Base-by-base conservation (phyloP, 1,284 basidiomycete genomes). In the Cryptococcus jaspeensis region DNA sequence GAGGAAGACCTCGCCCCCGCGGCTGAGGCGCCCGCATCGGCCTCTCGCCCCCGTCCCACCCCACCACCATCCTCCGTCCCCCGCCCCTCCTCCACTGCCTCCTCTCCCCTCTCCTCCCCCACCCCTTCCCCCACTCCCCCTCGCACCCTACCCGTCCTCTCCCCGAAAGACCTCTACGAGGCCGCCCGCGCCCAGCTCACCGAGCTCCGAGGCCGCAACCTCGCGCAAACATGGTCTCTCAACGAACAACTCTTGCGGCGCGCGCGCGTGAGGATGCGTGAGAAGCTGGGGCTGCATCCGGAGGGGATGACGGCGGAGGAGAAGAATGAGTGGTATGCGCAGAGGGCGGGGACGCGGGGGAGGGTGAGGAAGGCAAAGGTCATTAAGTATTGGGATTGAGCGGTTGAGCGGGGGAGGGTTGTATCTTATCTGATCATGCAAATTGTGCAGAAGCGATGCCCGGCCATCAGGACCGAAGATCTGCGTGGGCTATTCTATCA, bases 221-320 rank as follows among this genome's bases (percentile, higher is more conserved):
- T n/a, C 18, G 20, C 18, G 20, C 39, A 48, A 20, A 23, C 25
- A 2, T 54, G 53, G 53, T n/a, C 18, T 20, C 40, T 32, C 20
- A 20, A 38, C 20, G 44, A 47, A 39, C 12, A 41, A 7, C 16
- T 44, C 11, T 32, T 55, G 13, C 47, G 47, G 6, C 25, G 36
- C 15, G 53, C 58, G 28, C 37, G 51, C 25, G 28, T 32, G 22
- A 46, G n/a, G 37, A 57, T 51, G 59, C 40, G 55, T 11, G 38
- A 51, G 35, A 52, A 54, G 37, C 20, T 53, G 16, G 52, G 49
- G 22, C 44, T 60, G n/a, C 53, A 50, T 4, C 45, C 55, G 6
- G 54, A 60, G 22, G 16, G 23, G 18, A 25, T 50, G 13, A 50
- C 23, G n/a, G 25, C 37, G n/a, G 23, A 56, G 11, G 55, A 56